phyloP scores from a whole-genome alignment of 371 early-diverging fungal species.

The Ordospora colligata region DNA sequence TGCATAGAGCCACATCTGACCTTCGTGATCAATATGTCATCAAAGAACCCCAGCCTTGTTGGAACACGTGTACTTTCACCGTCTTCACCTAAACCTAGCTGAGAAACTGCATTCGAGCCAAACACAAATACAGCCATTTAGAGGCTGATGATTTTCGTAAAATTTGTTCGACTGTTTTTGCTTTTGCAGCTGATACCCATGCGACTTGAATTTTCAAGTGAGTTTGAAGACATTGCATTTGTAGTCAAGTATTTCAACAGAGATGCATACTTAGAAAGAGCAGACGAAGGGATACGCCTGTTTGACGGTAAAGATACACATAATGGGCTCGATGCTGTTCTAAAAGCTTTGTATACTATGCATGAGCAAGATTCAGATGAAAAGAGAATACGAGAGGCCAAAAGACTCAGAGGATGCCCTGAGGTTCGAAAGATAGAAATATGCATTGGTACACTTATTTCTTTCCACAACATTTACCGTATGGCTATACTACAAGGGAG shows the following conservation, averaged over 20 bases:
- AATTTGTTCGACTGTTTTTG: background rate
- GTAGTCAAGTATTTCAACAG: background rate
- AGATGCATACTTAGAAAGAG: background rate
- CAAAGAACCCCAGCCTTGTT: conserved; percentile 65
- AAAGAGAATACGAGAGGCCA: background rate
- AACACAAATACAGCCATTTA: conserved; percentile 70
- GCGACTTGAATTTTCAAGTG: background rate
- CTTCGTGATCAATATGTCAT: conserved; percentile 62
- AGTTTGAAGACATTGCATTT: conserved; percentile 4
- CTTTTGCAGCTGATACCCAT: background rate
- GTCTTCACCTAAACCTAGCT: conserved; percentile 80
- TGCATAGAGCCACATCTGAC: conserved; percentile 66
- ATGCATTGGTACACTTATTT: background rate
- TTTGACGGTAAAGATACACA: background rate
- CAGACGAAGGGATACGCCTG: background rate
- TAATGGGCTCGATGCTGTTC: background rate
- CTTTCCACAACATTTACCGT: background rate
- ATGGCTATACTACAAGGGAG: background rate
- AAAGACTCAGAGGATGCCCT: background rate
- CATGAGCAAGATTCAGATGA: background rate
- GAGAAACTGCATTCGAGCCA: conserved; percentile 85
- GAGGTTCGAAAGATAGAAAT: background rate
- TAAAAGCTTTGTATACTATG: background rate
- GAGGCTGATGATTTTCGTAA: background rate
- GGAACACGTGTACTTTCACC: conserved; percentile 63